These are phyloP conservation scores for Trametes punicea DNA, from an alignment of 768 basidiomycete genomes.

Conservation along the genomic window DNA sequence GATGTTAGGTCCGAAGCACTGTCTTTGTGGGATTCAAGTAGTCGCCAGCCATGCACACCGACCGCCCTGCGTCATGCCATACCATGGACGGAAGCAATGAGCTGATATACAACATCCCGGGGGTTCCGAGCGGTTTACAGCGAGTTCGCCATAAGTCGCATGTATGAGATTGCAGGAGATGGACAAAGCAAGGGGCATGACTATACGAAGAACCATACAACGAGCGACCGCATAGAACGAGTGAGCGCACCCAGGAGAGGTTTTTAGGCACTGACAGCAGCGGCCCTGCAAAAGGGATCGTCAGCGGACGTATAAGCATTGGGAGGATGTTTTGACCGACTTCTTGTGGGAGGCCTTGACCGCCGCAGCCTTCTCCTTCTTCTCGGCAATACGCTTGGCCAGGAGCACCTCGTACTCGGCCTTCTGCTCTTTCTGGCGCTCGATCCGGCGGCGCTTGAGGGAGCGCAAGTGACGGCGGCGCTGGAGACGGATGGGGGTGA, in stretches of 20 bases:
- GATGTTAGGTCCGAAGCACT: no score
- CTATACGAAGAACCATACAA: constrained; percentile 30
- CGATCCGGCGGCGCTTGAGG: constrained; percentile 83
- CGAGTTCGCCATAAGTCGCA: constrained; percentile 24
- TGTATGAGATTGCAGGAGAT: constrained; percentile 28
- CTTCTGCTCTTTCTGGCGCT: constrained; percentile 94
- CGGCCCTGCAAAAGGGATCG: constrained; percentile 14
- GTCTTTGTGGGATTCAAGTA: no score
- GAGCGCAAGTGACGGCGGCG: constrained; percentile 90
- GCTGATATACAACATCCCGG: constrained; percentile 16
- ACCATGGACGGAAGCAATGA: constrained; percentile 1
- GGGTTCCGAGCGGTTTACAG: background rate
- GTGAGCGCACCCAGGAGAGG: constrained; percentile 7
- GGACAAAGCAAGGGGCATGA: constrained; percentile 28
- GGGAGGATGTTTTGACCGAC: constrained; percentile 33
- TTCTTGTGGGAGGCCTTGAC: constrained; percentile 83
- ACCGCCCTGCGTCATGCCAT: background rate
- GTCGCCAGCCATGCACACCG: background rate
- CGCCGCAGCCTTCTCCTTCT: constrained; percentile 87
- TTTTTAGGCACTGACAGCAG: constrained; percentile 24
- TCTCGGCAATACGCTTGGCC: constrained; percentile 88
- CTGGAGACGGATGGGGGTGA: constrained; percentile 93
- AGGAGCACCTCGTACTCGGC: constrained; percentile 85
- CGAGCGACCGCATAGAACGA: constrained; percentile 27
- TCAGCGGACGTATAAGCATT: background rate